Evolutionary conservation across 495 filamentous ascomycete species (phyloP).

Genomic region (Annulohypoxylon nitens): DNA sequence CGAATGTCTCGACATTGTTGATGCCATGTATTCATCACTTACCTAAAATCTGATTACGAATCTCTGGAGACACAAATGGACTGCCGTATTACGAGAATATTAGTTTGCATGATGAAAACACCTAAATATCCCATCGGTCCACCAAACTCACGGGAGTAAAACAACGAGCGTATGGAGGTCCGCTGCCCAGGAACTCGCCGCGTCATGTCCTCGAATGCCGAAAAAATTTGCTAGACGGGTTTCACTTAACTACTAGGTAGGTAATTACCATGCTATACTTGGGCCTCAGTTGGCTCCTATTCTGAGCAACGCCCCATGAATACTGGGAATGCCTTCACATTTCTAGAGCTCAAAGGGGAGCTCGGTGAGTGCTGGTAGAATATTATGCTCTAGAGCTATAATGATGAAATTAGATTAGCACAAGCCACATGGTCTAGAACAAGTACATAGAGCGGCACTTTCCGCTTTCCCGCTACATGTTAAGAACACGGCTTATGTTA

Average conservation of each 20-base stretch:
- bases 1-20: not conserved
- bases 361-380: not conserved
- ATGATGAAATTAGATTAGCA: not conserved
- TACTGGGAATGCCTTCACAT: not conserved
- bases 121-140: not conserved
- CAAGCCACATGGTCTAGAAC: not conserved
- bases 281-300: not conserved
- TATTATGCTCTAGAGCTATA: not conserved
- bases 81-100: not conserved
- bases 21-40: not conserved
- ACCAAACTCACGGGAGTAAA: not conserved
- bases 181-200: not conserved
- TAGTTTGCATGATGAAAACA: not conserved
- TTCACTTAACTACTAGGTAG: not conserved
- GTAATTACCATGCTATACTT: not conserved
- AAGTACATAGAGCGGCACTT: not conserved
- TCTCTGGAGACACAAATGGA: not conserved
- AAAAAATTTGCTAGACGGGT: not conserved
- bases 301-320: not conserved
- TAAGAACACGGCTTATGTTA: not conserved
- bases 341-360: not conserved
- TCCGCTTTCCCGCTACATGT: not conserved
- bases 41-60: not conserved
- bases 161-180: constrained; percentile 1
- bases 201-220: not conserved